Evolutionary conservation across 2,329 filamentous ascomycete species (phyloP), one percentile per base, ranked within the genome.

Genomic region (Acrocalymma vagum): DNA sequence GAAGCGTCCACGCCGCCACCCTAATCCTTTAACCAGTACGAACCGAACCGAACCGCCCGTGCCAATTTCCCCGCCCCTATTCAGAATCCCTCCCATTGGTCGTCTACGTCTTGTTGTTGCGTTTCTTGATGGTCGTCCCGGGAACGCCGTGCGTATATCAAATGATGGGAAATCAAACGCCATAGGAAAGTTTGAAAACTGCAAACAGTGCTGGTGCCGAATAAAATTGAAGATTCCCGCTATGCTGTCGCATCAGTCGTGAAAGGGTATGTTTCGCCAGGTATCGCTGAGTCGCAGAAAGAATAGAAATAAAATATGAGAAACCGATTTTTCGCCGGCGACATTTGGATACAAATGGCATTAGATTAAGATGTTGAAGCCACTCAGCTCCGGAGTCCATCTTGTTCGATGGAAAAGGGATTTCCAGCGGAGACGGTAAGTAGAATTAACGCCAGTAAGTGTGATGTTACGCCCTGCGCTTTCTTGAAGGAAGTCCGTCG

Each of bases 191-290:
- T n/a, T n/a, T n/a, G n/a, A n/a, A n/a, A n/a, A n/a, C n/a, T 55
- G 53, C 53, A 57, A 51, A 51, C 44, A 54, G 45, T 49, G 44
- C 48, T 50, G 34, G 49, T 51, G 44, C 51, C 54, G 40, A 51
- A 14, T 27, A 18, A 22, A 42, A 45, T 27, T 29, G 33, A 36
- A 55, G 55, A 33, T 45, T 59, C 48, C 55, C 60, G 63, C 62
- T 63, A 67, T 67, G 62, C 60, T 67, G 45, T 52, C 49, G 57
- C 58, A 57, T 56, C 54, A 62, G 44, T 64, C 58, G 54, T 63
- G 53, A 67, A 60, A 46, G 60, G 58, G 62, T 67, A 69, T 69
- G 66, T 60, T 58, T 58, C 61, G 54, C 54, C 55, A 58, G 51
- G 62, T 60, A 58, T 59, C 55, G 58, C 59, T 55, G 53, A 59